A percentile compares a stretch with the other conserved stretches of the same genome.
Conservation (phyloP, 108 stramenopile species). For the Cyclostephanos tholiformis region DNA sequence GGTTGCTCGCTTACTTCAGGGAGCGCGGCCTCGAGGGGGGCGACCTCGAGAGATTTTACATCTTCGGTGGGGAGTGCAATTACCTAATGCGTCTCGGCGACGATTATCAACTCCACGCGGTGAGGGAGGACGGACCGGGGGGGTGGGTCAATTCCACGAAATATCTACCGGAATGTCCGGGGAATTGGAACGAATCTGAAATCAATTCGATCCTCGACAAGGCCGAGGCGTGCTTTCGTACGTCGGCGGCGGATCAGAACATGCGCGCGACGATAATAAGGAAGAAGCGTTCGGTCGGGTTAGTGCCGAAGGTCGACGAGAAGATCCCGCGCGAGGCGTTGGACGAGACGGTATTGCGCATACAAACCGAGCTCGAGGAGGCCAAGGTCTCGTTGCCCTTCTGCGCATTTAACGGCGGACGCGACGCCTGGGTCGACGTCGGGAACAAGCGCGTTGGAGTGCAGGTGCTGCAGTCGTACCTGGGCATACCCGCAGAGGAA, state of each 20-base stretch:
- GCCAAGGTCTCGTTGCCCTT: conserved; percentile 69
- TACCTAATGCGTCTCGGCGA: conserved; percentile 74
- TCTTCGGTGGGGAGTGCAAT: conserved; percentile 96
- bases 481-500: conserved; percentile 68
- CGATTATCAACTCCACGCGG: conserved; percentile 79
- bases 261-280: conserved; percentile 79
- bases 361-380: conserved; percentile 67
- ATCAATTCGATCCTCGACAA: conserved; percentile 71
- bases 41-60: conserved; percentile 84
- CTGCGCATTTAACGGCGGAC: conserved; percentile 94
- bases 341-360: conserved; percentile 87
- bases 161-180: conserved; percentile 69
- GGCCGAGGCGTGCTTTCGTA: conserved; percentile 62
- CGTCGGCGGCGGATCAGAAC: conserved; percentile 65
- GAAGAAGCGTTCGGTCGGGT: conserved; percentile 86
- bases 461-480: conserved; percentile 72
- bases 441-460: conserved; percentile 95
- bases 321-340: conserved; percentile 82
- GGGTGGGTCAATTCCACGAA: conserved; percentile 87
- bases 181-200: conserved; percentile 79
- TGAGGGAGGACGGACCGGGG: conserved; percentile 78
- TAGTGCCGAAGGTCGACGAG: conserved; percentile 67
- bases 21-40: conserved; percentile 58
- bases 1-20: conserved; percentile 80
- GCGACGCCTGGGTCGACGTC: conserved; percentile 92